phyloP scores from a whole-genome alignment of 192 early-diverging fungal species.

The Rhizophagus sp. region DNA sequence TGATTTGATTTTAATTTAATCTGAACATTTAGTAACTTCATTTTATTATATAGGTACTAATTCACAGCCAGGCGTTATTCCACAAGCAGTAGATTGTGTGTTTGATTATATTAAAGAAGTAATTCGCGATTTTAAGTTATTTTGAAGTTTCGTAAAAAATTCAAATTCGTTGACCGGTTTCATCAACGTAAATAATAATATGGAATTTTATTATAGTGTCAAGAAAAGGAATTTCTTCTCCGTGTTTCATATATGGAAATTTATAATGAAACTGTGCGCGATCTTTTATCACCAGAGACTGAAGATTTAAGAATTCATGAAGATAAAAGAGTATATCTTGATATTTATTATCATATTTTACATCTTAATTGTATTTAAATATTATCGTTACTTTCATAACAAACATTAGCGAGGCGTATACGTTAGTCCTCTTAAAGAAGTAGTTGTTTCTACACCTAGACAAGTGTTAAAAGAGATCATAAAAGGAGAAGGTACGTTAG shows the following conservation, averaged over 20 bases:
- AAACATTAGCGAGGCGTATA: constrained; percentile 65
- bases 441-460: constrained; percentile 67
- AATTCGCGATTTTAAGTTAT: constrained; percentile 4
- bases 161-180: not conserved
- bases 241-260: constrained; percentile 99
- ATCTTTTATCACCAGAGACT: constrained; percentile 83
- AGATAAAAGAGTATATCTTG: constrained; percentile 43
- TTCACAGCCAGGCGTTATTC: constrained; percentile 73
- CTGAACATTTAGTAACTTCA: constrained; percentile 26
- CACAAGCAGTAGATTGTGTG: constrained; percentile 74
- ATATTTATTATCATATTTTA: not conserved
- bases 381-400: not conserved
- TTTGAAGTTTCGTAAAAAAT: not conserved
- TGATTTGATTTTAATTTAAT: constrained; percentile 2
- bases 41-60: constrained; percentile 64
- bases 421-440: constrained; percentile 70
- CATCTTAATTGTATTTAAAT: not conserved
- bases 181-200: not conserved
- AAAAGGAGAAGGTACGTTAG: constrained; percentile 65
- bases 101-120: constrained; percentile 71
- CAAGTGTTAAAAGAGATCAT: constrained; percentile 78
- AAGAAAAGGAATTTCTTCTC: constrained; percentile 80
- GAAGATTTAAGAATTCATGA: constrained; percentile 89
- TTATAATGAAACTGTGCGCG: constrained; percentile 93
- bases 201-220: constrained; percentile 42